These are phyloP conservation scores for Cystobasidiaceae sp. DNA, from an alignment of 1,284 basidiomycete genomes.

Conservation along the genomic window DNA sequence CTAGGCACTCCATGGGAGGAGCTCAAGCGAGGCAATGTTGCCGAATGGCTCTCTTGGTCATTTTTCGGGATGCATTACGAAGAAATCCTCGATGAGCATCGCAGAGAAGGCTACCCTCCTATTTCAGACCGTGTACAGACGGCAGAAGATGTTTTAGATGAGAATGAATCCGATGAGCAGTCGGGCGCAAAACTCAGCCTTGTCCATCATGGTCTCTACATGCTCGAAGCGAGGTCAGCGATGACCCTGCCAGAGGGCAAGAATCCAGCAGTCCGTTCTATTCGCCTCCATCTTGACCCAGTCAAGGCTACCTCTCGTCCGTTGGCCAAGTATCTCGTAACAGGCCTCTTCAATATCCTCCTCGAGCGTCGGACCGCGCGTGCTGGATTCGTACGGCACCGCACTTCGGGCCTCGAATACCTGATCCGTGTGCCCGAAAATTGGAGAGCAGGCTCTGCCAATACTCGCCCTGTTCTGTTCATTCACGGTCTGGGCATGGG, in stretches of 20 bases:
- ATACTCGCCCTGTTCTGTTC: constrained; percentile 69
- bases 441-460: constrained; percentile 51
- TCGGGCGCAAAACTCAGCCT: constrained; percentile 18
- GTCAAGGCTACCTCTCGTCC: constrained; percentile 66
- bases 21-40: constrained; percentile 61
- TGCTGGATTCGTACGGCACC: constrained; percentile 1
- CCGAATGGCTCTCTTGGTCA: constrained; percentile 77
- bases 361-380: constrained; percentile 35
- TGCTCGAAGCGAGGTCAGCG: constrained; percentile 56
- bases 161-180: constrained; percentile 4
- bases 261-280: constrained; percentile 55
- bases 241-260: constrained; percentile 60
- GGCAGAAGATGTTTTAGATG: constrained; percentile 14
- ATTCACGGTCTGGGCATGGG: constrained; percentile 70
- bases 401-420: constrained; percentile 7
- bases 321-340: constrained; percentile 61
- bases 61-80: constrained; percentile 50
- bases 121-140: background rate
- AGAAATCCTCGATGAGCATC: constrained; percentile 6
- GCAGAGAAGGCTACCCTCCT: constrained; percentile 9
- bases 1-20: constrained; percentile 63
- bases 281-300: constrained; percentile 72
- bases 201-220: constrained; percentile 35
- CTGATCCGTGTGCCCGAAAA: constrained; percentile 35
- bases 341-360: constrained; percentile 56